phyloP scores from a whole-genome alignment of 2,329 filamentous ascomycete species.

The Lachnellula cervina region DNA sequence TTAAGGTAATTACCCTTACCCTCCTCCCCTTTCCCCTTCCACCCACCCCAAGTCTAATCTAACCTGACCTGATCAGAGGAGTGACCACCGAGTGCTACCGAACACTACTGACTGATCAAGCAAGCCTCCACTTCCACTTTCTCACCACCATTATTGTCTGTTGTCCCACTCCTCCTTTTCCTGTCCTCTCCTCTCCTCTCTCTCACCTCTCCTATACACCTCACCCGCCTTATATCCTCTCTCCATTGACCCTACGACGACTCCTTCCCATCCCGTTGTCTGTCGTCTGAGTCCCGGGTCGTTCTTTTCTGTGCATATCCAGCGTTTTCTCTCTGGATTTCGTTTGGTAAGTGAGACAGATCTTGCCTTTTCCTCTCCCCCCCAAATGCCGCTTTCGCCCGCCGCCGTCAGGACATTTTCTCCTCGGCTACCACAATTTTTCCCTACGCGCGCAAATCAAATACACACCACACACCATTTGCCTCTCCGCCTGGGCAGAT shows the following conservation, averaged over 20 bases:
- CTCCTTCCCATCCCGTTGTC: slow-evolving; percentile 11
- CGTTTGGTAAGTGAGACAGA: slow-evolving; percentile 23
- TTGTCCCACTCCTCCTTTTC: slow-evolving; percentile 4
- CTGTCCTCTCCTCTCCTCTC: slow-evolving; percentile 3
- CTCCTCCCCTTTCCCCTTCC: too few species aligned
- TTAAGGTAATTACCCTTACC: too few species aligned
- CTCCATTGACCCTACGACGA: not conserved
- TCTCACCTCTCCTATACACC: slow-evolving; percentile 5
- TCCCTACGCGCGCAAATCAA: slow-evolving; percentile 10
- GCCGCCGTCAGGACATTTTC: slow-evolving; percentile 19
- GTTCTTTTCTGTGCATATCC: slow-evolving; percentile 23
- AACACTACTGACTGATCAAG: not conserved
- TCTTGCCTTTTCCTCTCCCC: slow-evolving; percentile 7
- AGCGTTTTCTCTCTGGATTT: slow-evolving; percentile 12
- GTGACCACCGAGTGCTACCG: slow-evolving; percentile 2
- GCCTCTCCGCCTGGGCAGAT: not conserved
- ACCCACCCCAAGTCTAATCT: not conserved
- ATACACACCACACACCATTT: not conserved
- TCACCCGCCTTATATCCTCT: not conserved
- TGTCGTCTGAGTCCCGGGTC: slow-evolving; percentile 14
- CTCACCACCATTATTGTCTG: not conserved
- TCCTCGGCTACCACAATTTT: slow-evolving; percentile 20
- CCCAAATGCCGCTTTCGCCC: slow-evolving; percentile 10
- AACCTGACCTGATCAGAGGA: not conserved
- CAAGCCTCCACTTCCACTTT: not conserved